Evolutionary conservation across 2,329 filamentous ascomycete species (phyloP), one percentile per base, ranked within the genome.

Genomic region (Cercospora zeina): DNA sequence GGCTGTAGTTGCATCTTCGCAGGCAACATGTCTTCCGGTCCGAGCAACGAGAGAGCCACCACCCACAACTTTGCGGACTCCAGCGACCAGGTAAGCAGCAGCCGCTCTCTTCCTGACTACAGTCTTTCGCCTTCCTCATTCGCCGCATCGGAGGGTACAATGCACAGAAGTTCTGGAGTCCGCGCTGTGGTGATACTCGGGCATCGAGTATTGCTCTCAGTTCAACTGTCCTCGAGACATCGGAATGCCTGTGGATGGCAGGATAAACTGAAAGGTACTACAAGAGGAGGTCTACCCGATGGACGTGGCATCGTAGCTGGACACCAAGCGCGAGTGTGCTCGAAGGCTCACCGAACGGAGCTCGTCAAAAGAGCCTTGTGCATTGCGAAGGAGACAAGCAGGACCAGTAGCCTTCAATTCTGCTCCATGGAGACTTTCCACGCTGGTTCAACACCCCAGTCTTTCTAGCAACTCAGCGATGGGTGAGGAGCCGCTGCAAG

Each of bases 401-500:
- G 31, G 11, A 34, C 11, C 4, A 21, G 13, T 14, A 21, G 13
- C 6, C 7, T 27, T 19, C 42, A 47, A 21, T 10, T 9, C 2
- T 19, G 7, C 11, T 14, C 21, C 21, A 47, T 30, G 42, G 19
- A 42, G n/a, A 19, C n/a, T 10, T 42, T 1, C n/a, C 13, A 16
- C 16, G 37, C 37, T 19, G n/a, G 16, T 47, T 30, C 11, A 3
- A 11, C 11, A 8, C 10, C 21, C 14, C 42, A 5, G 21, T 27
- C 49, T 33, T 33, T 34, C 27, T 2, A 45, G 16, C 33, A 19
- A 49, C n/a, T 55, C 59, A 60, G 30, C 42, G 30, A 16, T 19
- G 51, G 2, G 54, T 51, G 31, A 68, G 63, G 33, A 68, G 59
- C 14, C 62, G 65, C 34, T 63, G 67, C 39, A 68, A 51, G 54